Evolutionary conservation across 495 filamentous ascomycete species (phyloP), one percentile per base, ranked within the genome.

Genomic region (Penicillium steckii): DNA sequence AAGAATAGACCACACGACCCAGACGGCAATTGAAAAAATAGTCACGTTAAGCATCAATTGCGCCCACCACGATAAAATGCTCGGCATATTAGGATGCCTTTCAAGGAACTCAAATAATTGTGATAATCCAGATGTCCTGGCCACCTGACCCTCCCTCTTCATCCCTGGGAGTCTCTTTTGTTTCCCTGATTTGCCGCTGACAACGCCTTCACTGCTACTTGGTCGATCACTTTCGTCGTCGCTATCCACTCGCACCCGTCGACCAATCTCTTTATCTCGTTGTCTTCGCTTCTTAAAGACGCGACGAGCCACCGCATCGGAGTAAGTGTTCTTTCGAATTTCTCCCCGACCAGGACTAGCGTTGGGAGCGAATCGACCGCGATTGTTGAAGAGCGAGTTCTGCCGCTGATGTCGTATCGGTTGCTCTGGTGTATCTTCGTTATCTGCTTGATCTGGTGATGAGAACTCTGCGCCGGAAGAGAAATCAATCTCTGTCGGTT

Each of bases 51-150:
- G 84, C 8, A 80, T 67, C 33, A 97, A 76, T 55, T 93, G 89
- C 10, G 90, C 72, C 80, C 92, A 98, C 67, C 82, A 87, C 23
- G 90, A 91, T 18, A 97, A 73, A 45, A 95, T 88, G 47, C 85
- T 80, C 4, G 94, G 94, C n/a, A 96, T 81, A 56, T 85, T 82
- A 0, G 91, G 92, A 62, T 96, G 89, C 33, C 80, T 80, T 55
- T 88, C 88, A 52, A 96, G 71, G 44, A 85, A 82, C 17, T 80
- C 73, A 29, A 93, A 81, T 56, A 90, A 75, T 12, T 78, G 68
- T 21, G 73, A 73, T 44, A 89, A 71, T 52, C 74, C 76, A 3
- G 67, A 71, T 15, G 60, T 52, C 3, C 61, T 64, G 8, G 64
- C 61, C 6, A 13, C 51, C 13, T 15, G 27, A 2, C 23, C 23